These are phyloP conservation scores for Candida labiduridarum DNA, from an alignment of 1,139 yeast species.

Conservation along the genomic window DNA sequence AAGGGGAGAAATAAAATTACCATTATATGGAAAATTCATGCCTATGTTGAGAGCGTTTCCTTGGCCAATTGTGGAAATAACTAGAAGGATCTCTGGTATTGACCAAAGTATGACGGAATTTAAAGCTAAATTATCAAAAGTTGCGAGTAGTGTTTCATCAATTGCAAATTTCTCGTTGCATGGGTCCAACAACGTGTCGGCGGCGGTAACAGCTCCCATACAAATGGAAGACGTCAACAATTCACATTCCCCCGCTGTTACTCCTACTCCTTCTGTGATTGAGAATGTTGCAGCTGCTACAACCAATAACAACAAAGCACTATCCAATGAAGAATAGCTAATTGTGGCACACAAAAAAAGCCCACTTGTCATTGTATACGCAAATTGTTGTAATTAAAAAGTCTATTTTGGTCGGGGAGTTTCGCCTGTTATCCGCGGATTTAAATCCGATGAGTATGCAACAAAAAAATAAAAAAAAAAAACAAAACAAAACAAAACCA, in stretches of 20 bases:
- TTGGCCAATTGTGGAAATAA: slow-evolving; percentile 63
- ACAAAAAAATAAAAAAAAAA: background rate
- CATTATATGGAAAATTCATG: slow-evolving; percentile 72
- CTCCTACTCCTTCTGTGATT: too few species aligned
- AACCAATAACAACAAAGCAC: background rate
- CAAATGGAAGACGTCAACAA: background rate
- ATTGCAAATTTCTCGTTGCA: slow-evolving; percentile 14
- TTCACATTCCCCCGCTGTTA: background rate
- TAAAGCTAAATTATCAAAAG: slow-evolving; percentile 19
- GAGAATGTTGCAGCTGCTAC: background rate
- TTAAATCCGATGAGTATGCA: background rate
- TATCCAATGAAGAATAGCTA: background rate
- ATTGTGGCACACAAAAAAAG: background rate
- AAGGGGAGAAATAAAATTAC: slow-evolving; percentile 70
- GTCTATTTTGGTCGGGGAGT: background rate
- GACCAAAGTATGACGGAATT: slow-evolving; percentile 57
- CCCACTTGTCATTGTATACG: background rate
- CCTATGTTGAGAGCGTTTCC: slow-evolving; percentile 75
- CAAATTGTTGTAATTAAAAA: too few species aligned
- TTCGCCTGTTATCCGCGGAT: background rate
- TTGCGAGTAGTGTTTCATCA: slow-evolving; percentile 22
- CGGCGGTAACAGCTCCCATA: background rate
- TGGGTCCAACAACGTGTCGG: slow-evolving; percentile 6
- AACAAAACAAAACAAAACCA: background rate
- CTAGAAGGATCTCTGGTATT: slow-evolving; percentile 61